Evolutionary conservation across 139 green algal species (phyloP), one percentile per base, ranked within the genome.

Genomic region (Monoraphidium neglectum): DNA sequence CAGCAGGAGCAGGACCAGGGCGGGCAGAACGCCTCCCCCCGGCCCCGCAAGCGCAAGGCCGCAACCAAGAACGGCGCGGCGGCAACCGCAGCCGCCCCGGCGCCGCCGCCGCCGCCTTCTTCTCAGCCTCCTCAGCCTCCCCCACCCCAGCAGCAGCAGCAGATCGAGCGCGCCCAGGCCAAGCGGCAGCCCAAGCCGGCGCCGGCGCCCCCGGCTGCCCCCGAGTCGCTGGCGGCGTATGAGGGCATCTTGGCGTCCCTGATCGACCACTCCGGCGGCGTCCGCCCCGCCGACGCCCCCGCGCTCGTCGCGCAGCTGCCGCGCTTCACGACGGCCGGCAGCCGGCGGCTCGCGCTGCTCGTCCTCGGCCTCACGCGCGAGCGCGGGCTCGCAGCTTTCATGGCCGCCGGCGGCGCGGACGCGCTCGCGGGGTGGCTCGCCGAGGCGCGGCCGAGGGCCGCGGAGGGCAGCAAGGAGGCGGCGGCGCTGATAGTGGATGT

Each of bases 351-450:
- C 28, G 53, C 75, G 18, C 35, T 36, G 63, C 61, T 61, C 4
- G 54, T 80, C 5, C 36, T 80, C 38, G 30, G 56, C 23, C 65
- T 70, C 18, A 70, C 61, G 53, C 37, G 54, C 3, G 4, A 16
- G 4, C 21, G 37, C 4, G 65, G 70, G 32, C 75, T 80, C 13
- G 10, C 53, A 1, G 75, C 71, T 3, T 80, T 80, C 40, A 75
- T 61, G 54, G 40, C 46, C 0, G 8, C 32, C 8, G 73, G 63
- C 24, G 73, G 73, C 8, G 63, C 66, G 6, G 49, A 79, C 28
- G 35, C 66, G 73, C 49, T 79, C 8, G 47, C 73, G 2, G 26
- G 1, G 43, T 79, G 73, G 73, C 53, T 74, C 61, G 36, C 30
- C 12, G 28, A 23, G 35, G 28, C 32, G 46, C 37, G n/a, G 28